A percentile compares a stretch with the other conserved stretches of the same genome.
Conservation (phyloP, 2,329 filamentous ascomycete species). For the Blastomyces gilchristii region DNA sequence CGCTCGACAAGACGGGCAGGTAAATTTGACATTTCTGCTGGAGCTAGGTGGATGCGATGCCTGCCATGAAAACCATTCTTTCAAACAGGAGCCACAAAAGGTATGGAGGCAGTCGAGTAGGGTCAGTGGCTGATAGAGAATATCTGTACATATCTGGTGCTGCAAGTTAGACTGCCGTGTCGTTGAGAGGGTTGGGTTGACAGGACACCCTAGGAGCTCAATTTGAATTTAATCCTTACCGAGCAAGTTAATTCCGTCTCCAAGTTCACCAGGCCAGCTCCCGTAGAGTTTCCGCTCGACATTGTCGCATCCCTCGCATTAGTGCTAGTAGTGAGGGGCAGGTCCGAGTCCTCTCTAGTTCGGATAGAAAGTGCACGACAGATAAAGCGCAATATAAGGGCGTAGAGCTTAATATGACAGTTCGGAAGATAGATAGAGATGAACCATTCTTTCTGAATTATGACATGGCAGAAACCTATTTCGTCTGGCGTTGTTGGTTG, state of each 20-base stretch:
- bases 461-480: slow-evolving; percentile 2
- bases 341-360: neutral
- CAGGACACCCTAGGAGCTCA: neutral
- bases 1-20: slow-evolving; percentile 87
- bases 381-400: neutral
- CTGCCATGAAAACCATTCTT: slow-evolving; percentile 90
- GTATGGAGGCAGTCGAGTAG: slow-evolving; percentile 90
- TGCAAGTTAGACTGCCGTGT: slow-evolving; percentile 4
- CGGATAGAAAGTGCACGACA: neutral
- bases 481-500: neutral
- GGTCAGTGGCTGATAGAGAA: slow-evolving; percentile 82
- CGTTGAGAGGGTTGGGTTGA: neutral
- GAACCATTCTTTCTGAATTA: neutral
- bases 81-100: slow-evolving; percentile 89
- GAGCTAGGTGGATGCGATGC: slow-evolving; percentile 44
- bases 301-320: slow-evolving; percentile 6
- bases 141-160: slow-evolving; percentile 82
- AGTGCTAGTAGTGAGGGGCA: slow-evolving; percentile 6
- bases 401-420: neutral
- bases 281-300: slow-evolving; percentile 9
- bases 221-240: slow-evolving; percentile 46
- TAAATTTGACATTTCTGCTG: slow-evolving; percentile 51
- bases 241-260: slow-evolving; percentile 94
- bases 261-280: slow-evolving; percentile 51
- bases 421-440: neutral